Base-by-base conservation (phyloP, 306 rosid genomes). In the Abrus pulchellus region DNA sequence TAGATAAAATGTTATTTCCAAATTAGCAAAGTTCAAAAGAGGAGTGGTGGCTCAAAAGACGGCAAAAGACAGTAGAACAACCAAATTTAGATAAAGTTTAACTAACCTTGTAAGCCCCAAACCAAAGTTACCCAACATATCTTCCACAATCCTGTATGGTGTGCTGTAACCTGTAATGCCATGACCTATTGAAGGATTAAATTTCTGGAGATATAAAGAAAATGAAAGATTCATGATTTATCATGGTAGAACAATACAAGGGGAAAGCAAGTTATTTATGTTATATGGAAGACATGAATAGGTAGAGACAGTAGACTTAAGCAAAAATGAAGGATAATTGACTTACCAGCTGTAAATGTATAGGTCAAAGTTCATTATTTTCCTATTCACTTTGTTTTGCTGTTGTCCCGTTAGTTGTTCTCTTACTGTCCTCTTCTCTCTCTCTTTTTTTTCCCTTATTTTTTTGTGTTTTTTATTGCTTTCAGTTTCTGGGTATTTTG, bases 61-160 rank as follows among this genome's bases (percentile, higher is more conserved):
- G 1, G 10, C 8, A 41, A 14, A 41, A 29, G 59, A 60, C 45
- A 3, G 20, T 10, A 75, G 33, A 75, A 30, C 34, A 30, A 4
- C 48, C 14, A 60, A 75, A 32, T 20, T 14, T n/a, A 44, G 79
- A 75, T 43, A 45, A 75, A 75, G 6, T 38, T 43, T 36, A 36
- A 36, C 56, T 28, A 57, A 74, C 14, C 44, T 12, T 57, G 56
- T 12, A n/a, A 45, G 45, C 71, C 61, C 38, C 68, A 28, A 43
- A 57, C 12, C 20, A 20, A 20, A 20, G 20, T 20, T 20, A 3
- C 36, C 3, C 36, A 40, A 6, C 40, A 10, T 28, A 20, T 55
- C 12, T 38, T 55, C 6, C 40, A 3, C 29, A 59, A 41, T 27
- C 28, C 38, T 72, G 13, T 72, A 54, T 55, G 64, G 54, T 59